Conservation (phyloP, 23 red algal species). For the Agarophyton chilense region DNA sequence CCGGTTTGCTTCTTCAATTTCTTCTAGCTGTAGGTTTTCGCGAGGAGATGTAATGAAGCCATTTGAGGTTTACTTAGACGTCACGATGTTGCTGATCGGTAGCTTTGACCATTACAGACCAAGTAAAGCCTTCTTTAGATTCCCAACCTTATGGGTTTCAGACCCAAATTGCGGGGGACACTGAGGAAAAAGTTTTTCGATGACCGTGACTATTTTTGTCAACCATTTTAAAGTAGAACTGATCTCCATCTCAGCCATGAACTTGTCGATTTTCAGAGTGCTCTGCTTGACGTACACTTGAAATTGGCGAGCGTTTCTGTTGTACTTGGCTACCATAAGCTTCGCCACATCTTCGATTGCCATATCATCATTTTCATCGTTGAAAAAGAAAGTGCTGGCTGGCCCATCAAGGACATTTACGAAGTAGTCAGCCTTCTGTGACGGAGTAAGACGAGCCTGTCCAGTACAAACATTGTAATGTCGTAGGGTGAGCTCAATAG, state of each 20-base stretch:
- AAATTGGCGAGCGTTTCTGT: constrained; percentile 3
- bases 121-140: not conserved
- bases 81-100: too few species aligned
- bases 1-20: not conserved
- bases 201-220: not conserved
- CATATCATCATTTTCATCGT: not conserved
- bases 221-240: not conserved
- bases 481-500: not conserved
- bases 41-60: not conserved
- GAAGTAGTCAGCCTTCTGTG: too few species aligned
- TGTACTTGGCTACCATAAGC: not conserved
- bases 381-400: constrained; percentile 26
- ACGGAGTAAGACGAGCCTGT: not conserved
- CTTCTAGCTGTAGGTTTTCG: constrained; percentile 6
- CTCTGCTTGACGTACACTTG: not conserved
- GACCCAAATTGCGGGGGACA: not conserved
- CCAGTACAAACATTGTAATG: not conserved
- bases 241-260: not conserved
- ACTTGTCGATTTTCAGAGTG: not conserved
- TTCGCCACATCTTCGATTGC: constrained; percentile 12
- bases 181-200: not conserved
- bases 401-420: constrained; percentile 12
- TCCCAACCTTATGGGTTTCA: not conserved
- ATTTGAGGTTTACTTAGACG: too few species aligned
- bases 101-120: not conserved